Conservation (phyloP, 768 basidiomycete species). For the Collybia mongolica region DNA sequence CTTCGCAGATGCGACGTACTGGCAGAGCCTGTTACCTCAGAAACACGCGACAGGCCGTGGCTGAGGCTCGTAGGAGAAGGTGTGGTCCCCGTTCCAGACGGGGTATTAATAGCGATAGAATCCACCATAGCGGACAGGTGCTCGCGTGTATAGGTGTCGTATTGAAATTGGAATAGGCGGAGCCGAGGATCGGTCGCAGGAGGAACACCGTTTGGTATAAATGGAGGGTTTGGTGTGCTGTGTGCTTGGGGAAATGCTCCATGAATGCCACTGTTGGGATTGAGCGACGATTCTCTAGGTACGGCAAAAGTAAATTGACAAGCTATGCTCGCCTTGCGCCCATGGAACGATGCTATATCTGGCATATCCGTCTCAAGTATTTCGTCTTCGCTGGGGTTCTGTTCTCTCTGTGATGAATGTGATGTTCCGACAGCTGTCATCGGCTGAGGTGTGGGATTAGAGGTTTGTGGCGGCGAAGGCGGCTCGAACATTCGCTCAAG, state of each 20-base stretch:
- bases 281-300: conserved; percentile 37
- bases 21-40: conserved; percentile 38
- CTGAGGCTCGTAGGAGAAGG: conserved; percentile 46
- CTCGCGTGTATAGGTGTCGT: conserved; percentile 94
- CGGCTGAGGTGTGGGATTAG: conserved; percentile 6
- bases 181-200: conserved; percentile 70
- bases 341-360: conserved; percentile 43
- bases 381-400: conserved; percentile 32
- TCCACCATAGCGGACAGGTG: conserved; percentile 94
- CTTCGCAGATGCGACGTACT: conserved; percentile 63
- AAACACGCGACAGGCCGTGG: conserved; percentile 44
- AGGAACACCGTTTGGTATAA: conserved; percentile 24
- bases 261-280: conserved; percentile 23
- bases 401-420: background rate
- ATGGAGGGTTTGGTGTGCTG: conserved; percentile 53
- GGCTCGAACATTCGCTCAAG: conserved; percentile 94
- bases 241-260: conserved; percentile 51
- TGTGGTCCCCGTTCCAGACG: conserved; percentile 49
- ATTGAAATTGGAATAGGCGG: conserved; percentile 89
- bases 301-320: conserved; percentile 76
- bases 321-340: conserved; percentile 43
- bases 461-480: conserved; percentile 67
- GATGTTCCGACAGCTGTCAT: conserved; percentile 12
- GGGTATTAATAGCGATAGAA: conserved; percentile 83
- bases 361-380: conserved; percentile 51